Base-by-base conservation (phyloP, 306 rosid species). In the Vicia villosa region DNA sequence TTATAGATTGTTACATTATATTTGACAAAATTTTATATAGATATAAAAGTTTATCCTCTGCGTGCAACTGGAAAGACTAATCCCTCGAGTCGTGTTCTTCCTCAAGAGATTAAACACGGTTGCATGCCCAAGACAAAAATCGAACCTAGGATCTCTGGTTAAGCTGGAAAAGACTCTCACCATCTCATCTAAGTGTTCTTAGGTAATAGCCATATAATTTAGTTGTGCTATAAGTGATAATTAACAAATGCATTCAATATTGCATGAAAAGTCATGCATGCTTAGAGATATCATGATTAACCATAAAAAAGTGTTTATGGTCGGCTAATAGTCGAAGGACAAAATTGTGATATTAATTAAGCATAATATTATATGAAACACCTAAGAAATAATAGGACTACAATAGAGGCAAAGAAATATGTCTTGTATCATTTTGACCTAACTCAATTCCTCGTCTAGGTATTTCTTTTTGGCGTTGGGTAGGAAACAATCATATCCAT, bases 361-460 rank as follows among this genome's bases (percentile, higher is more conserved):
- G 16, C 64, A 58, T 8, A n/a, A 34, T 8, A 16, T 34, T 10
- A 55, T 38, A 15, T 2, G 46, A 61, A 64, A 54, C 46, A 49
- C 14, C 5, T 1, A 19, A 43, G 21, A 60, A 28, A 26, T 1
- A 32, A n/a, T n/a, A n/a, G n/a, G n/a, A 76, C n/a, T 46, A 19
- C 8, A 42, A n/a, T 38, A 34, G 11, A 5, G 61, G 11, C 4
- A 60, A 42, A 61, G 54, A 24, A 14, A 54, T 4, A 15, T 10
- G 50, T 55, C 46, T 16, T 41, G n/a, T 85, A 93, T 93, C 97
- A 28, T 70, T 85, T 30, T 94, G 96, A 42, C 70, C 67, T 80
- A 94, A 62, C 40, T 94, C 98, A 63, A 94, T 82, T 41, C 92
- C 96, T 66, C 96, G 84, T 11, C 91, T 96, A 61, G 85, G 81